phyloP scores from a whole-genome alignment of 208 protist species.

The Crithidia acanthocephali region DNA sequence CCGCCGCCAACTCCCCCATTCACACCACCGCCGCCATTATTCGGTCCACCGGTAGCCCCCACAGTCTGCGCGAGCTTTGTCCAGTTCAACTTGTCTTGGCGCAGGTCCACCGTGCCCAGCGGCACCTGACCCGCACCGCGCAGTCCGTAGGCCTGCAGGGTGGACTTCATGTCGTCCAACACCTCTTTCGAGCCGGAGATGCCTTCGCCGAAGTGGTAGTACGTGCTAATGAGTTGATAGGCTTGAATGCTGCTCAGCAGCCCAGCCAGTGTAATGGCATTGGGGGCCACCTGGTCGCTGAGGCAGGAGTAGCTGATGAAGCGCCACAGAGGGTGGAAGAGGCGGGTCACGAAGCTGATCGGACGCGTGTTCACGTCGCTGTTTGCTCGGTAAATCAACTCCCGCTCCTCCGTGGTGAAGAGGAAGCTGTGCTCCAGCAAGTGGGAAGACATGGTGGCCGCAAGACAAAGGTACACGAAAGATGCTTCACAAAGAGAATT shows the following conservation, averaged over 20 bases:
- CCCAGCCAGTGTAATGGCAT: slow-evolving; percentile 88
- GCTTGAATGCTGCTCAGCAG: slow-evolving; percentile 84
- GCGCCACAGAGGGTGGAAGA: slow-evolving; percentile 70
- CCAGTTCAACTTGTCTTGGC: slow-evolving; percentile 19
- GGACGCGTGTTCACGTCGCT: slow-evolving; percentile 79
- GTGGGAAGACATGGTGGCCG: slow-evolving; percentile 43
- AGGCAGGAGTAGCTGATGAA: slow-evolving; percentile 60
- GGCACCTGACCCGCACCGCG: slow-evolving; percentile 47
- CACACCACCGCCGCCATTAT: neutral
- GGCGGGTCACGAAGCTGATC: slow-evolving; percentile 75
- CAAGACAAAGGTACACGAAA: neutral
- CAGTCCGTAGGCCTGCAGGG: slow-evolving; percentile 45
- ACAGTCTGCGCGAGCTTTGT: slow-evolving; percentile 5
- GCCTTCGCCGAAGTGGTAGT: slow-evolving; percentile 49
- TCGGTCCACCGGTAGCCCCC: neutral
- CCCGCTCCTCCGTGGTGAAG: slow-evolving; percentile 75
- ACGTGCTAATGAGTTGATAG: slow-evolving; percentile 83
- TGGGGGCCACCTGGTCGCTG: slow-evolving; percentile 89
- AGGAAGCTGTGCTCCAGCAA: slow-evolving; percentile 82
- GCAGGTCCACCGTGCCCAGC: slow-evolving; percentile 20
- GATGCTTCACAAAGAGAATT: neutral
- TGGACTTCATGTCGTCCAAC: slow-evolving; percentile 33
- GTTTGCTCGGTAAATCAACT: slow-evolving; percentile 66
- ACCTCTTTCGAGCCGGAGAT: slow-evolving; percentile 7
- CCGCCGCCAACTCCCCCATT: neutral